Evolutionary conservation across 2,329 filamentous ascomycete genomes (phyloP).

Genomic region (Harringtonia aguacate): DNA sequence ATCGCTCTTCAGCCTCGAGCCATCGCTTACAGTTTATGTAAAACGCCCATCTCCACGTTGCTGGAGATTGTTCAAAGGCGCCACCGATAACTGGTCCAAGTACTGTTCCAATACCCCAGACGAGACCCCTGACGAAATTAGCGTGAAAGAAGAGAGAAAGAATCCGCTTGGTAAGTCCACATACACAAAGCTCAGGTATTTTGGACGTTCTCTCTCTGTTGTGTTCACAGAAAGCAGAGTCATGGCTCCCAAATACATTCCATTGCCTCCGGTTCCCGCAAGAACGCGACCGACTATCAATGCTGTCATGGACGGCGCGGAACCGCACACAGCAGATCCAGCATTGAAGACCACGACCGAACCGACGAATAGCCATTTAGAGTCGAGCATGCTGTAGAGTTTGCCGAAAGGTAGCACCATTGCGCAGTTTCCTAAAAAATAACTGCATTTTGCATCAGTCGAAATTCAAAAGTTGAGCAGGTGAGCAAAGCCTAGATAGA

Average conservation of each 20-base stretch:
- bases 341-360: conserved; percentile 11
- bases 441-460: conserved; percentile 7
- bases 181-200: not conserved
- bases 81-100: conserved; percentile 24
- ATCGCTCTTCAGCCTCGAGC: too few species aligned
- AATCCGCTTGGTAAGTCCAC: not conserved
- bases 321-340: conserved; percentile 24
- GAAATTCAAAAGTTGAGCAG: not conserved
- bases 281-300: conserved; percentile 33
- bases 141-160: too few species aligned
- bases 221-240: not conserved
- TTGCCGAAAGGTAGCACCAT: conserved; percentile 22
- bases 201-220: not conserved
- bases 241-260: conserved; percentile 21
- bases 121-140: not conserved
- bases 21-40: conserved; percentile 33
- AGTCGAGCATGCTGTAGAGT: conserved; percentile 27
- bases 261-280: conserved; percentile 26
- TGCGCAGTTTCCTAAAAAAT: conserved; percentile 27
- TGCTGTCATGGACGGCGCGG: conserved; percentile 25
- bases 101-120: conserved; percentile 1
- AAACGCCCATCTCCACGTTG: conserved; percentile 21
- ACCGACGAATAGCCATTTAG: conserved; percentile 25
- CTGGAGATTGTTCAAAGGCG: conserved; percentile 24
- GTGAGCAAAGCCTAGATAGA: not conserved